Evolutionary conservation across 768 basidiomycete genomes (phyloP), one percentile per base, ranked within the genome.

Genomic region (Termitomyces sp.): DNA sequence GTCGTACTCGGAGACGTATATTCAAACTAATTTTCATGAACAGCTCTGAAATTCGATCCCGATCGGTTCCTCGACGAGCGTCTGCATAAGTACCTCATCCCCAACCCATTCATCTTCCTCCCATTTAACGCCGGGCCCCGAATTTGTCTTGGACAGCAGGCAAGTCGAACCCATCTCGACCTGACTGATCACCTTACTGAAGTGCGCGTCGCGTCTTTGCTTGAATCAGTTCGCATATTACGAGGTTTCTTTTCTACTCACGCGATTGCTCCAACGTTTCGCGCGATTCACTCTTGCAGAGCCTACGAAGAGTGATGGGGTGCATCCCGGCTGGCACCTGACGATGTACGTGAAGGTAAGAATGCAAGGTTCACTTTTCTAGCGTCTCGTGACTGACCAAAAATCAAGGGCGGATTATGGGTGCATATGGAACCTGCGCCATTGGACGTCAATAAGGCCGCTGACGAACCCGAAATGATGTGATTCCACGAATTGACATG

Each of bases 21-120:
- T 6, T 18, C 22, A n/a, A 36, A 24, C 13, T 55, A 12, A 33
- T 7, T 20, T 15, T 12, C 49, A n/a, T 18, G n/a, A 28, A 7
- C 52, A 86, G 85, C 86, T n/a, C 68, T 79, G 3, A 64, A 73
- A 59, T 90, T 89, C 63, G 88, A 89, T 66, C 88, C 88, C 0
- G 84, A 88, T 61, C 78, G 88, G 1, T 89, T 88, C 78, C 69
- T 90, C 44, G 88, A 90, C 62, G 81, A 83, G 35, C 77, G 87
- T 3, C 56, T 86, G 45, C 74, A 78, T 4, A 85, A 82, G 63
- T 85, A 87, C 63, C 67, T 85, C 62, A 79, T 76, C 0, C 76
- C 80, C 7, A 85, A 86, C 63, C 85, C 86, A 0, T 85, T 81
- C 75, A 81, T 83, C 42, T 84, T 83, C 69, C 67, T 83, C 15